A percentile compares a stretch with the other conserved stretches of the same genome.
Evolutionary conservation across 768 basidiomycete species (phyloP).

Genomic region (Pleurotus djamor): DNA sequence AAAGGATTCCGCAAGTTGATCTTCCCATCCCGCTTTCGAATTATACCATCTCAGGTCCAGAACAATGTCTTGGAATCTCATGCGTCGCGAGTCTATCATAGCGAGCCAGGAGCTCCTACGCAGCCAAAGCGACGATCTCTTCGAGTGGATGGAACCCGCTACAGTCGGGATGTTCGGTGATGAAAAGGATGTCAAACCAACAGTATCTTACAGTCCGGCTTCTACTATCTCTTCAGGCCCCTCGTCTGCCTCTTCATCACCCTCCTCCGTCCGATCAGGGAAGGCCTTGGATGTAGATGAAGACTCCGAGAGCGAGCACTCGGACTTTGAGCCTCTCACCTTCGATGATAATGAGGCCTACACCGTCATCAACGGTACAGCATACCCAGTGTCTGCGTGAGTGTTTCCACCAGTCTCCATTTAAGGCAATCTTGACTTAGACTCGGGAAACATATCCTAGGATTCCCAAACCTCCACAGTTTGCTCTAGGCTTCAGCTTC

Average conservation of each 20-base stretch:
- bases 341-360: neutral
- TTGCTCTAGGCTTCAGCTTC: neutral
- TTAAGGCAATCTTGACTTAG: neutral
- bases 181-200: neutral
- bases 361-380: neutral
- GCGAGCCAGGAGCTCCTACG: neutral
- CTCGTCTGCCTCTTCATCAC: neutral
- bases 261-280: neutral
- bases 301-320: neutral
- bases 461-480: neutral
- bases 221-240: constrained; percentile 6
- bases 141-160: neutral
- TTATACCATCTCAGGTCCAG: neutral
- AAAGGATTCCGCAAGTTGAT: no score
- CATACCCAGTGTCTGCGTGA: neutral
- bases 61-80: neutral
- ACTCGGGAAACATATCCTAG: neutral
- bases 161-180: neutral
- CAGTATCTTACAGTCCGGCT: neutral
- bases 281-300: neutral
- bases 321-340: neutral
- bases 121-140: neutral
- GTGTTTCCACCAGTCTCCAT: neutral
- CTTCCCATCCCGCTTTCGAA: no score
- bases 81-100: constrained; percentile 1